Base-by-base conservation (phyloP, 2,329 filamentous ascomycete species). In the Amesomyces nigricolor region DNA sequence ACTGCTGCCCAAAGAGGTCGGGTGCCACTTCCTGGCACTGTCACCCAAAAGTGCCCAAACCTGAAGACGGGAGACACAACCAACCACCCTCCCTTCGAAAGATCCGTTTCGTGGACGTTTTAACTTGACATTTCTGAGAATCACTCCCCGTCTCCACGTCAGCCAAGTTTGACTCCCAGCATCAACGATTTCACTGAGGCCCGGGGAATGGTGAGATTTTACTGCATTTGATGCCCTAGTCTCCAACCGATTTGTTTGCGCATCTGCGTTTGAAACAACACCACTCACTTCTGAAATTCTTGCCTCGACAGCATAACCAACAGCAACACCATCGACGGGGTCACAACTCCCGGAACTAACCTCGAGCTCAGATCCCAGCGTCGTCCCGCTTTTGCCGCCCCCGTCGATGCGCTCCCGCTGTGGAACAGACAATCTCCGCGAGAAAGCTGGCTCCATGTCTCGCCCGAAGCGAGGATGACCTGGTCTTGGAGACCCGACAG, bases 21-120 rank as follows among this genome's bases (percentile, higher is more conserved):
- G 32, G 44, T 29, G 46, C 51, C 40, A 53, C 54, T 39, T 42
- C 44, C 30, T 50, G 45, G 48, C 58, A 54, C 56, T 47, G 22
- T 53, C 59, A 59, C 53, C 53, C 53, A 54, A 58, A 42, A 16
- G 35, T 37, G 26, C 45, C 50, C 39, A 35, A 51, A 46, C 22
- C 22, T 26, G 22, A 26, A 26, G 22, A 26, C 22, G 22, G 22
- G 38, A 14, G 50, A 35, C 16, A 29, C 19, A 11, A 30, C 54
- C 54, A 50, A 50, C 54, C 50, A 53, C 46, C 51, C 45, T 19
- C 22, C 14, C 2, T 17, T n/a, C 30, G 22, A 29, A 32, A 40
- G 17, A 16, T 51, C 47, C 47, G 51, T 39, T 55, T 53, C 38
- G 16, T 13, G 7, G 14, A 19, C 38, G 38, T 35, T 51, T 32